Base-by-base conservation (phyloP, 306 rosid genomes). In the Rosa chinensis region DNA sequence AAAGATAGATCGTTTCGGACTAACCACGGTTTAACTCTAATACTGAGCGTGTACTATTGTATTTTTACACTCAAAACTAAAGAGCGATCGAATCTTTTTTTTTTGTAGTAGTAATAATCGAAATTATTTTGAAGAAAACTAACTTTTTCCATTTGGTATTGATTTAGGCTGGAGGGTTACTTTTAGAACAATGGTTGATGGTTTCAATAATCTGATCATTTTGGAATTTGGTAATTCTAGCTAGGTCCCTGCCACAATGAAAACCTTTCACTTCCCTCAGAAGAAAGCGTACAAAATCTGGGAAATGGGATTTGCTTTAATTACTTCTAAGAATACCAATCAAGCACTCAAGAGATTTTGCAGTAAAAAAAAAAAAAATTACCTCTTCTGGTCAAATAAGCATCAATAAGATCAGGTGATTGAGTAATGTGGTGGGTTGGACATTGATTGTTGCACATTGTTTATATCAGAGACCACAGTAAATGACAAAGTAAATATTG, bases 401-500 rank as follows among this genome's bases (percentile, higher is more conserved):
- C 43, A 62, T 13, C 20, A 28, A 63, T 63, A 3, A n/a, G 12
- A 18, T 7, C 37, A 32, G 37, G 6, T 16, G 70, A 35, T 16
- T 66, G 47, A 39, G 71, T 66, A 66, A 16, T 37, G 71, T 39
- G n/a, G 71, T 39, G 48, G 21, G 71, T 28, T 62, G 68, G 17
- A 66, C 71, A 66, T 39, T 37, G 48, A 66, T 39, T 20, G 71
- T 4, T 66, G 23, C 20, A 63, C 25, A 40, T 66, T 66, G 48
- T 66, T 66, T 39, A n/a, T 6, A 53, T 40, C 56, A 73, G 28
- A 40, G 43, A 1, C 74, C 75, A 74, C 58, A 28, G 25, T 18
- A 40, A 75, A 43, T n/a, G 75, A 77, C 82, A 66, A 37, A 66
- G 73, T 68, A 68, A 68, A 43, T 68, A 68, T 42, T 18, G 16